Conservation (phyloP, 73 alveolate species). For the Uronychia setigera region DNA sequence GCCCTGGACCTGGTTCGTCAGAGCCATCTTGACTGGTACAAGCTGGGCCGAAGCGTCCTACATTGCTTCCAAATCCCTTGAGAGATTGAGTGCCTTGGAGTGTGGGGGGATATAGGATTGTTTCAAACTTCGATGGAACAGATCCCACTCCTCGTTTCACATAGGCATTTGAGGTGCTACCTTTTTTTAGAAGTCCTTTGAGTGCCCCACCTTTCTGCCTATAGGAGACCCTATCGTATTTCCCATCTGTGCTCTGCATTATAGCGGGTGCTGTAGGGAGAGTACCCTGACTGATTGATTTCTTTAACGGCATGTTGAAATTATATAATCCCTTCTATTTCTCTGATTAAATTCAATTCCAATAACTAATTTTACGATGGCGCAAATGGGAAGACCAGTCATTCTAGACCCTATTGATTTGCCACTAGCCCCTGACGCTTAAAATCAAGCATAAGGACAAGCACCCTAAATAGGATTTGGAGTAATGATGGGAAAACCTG, state of each 20-base stretch:
- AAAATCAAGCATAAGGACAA: not conserved
- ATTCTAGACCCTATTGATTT: not conserved
- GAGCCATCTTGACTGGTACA: not conserved
- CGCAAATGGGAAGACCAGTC: not conserved
- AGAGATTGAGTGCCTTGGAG: constrained; percentile 13
- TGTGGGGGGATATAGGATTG: constrained; percentile 25
- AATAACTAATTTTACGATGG: not conserved
- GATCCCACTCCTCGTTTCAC: constrained; percentile 42
- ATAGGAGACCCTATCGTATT: constrained; percentile 49
- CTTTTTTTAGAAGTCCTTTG: constrained; percentile 47
- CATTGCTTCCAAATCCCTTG: constrained; percentile 64
- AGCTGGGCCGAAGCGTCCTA: constrained; percentile 27
- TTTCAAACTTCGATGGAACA: constrained; percentile 62
- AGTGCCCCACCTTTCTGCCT: constrained; percentile 56
- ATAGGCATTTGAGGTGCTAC: constrained; percentile 47
- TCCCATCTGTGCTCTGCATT: not conserved
- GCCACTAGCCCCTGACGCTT: not conserved
- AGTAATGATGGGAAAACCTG: too few species aligned
- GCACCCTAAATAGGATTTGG: too few species aligned
- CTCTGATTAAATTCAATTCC: not conserved
- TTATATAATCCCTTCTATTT: not conserved
- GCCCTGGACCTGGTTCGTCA: constrained; percentile 67
- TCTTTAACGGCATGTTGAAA: not conserved
- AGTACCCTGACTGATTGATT: not conserved
- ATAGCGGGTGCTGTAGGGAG: not conserved